phyloP scores from a whole-genome alignment of 768 basidiomycete species.

The Bullera alba region DNA sequence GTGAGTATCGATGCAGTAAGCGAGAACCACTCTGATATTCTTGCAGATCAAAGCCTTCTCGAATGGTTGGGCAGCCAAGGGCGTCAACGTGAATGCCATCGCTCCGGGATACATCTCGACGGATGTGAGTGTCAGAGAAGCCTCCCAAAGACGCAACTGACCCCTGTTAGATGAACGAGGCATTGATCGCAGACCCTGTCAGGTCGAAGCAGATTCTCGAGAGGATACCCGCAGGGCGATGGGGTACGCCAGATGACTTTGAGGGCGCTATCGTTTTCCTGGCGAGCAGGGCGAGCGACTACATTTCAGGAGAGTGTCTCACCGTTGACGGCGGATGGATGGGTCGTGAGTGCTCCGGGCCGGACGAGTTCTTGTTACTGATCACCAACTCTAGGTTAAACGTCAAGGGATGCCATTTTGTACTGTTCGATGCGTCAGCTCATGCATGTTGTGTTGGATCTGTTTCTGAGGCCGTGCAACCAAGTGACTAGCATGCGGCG shows the following conservation, averaged over 20 bases:
- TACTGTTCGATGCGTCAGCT: no score
- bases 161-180: constrained; percentile 56
- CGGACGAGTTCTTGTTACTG: not conserved
- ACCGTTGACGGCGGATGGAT: constrained; percentile 65
- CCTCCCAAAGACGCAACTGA: not conserved
- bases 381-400: no score
- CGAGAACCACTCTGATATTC: not conserved
- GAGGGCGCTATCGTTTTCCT: constrained; percentile 67
- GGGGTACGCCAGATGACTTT: constrained; percentile 68
- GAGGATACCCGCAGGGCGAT: constrained; percentile 64
- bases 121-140: constrained; percentile 59
- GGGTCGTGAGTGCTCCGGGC: constrained; percentile 39
- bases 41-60: constrained; percentile 62
- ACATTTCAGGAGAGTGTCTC: constrained; percentile 64
- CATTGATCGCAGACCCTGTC: constrained; percentile 59
- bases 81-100: constrained; percentile 81
- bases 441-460: no score
- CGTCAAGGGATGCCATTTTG: no score
- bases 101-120: constrained; percentile 83
- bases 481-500: no score
- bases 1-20: constrained; percentile 21
- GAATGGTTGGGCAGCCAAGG: constrained; percentile 86
- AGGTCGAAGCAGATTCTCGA: constrained; percentile 66
- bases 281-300: constrained; percentile 62
- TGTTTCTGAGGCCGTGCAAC: no score